These are phyloP conservation scores for Zygotorulaspora sp. DNA, from an alignment of 805 yeast species.

Conservation along the genomic window DNA sequence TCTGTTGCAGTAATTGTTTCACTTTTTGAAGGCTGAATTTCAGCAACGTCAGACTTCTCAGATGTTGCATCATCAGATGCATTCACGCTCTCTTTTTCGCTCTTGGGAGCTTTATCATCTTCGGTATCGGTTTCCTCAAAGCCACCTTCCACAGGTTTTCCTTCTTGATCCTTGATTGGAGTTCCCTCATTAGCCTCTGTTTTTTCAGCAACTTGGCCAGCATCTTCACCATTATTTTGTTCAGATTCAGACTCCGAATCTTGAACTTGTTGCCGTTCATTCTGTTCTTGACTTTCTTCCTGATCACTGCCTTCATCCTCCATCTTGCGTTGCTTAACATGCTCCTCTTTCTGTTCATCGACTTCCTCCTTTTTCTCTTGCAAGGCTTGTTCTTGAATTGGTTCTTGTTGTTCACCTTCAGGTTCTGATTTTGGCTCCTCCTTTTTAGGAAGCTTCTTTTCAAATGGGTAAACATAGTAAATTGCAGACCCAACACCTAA, in stretches of 20 bases:
- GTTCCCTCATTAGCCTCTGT: too few relatives aligned
- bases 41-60: slow-evolving; percentile 4
- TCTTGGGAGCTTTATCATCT: too few relatives aligned
- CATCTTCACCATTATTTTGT: not conserved
- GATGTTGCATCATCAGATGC: slow-evolving; percentile 2
- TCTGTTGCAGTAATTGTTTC: slow-evolving; percentile 7
- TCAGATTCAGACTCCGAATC: slow-evolving; percentile 4
- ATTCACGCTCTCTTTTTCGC: not conserved
- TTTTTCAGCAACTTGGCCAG: not conserved
- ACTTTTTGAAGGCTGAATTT: slow-evolving; percentile 4
- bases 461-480: slow-evolving; percentile 12
- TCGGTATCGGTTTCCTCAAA: slow-evolving; percentile 5
- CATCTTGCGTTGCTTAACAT: not conserved
- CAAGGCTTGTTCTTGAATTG: slow-evolving; percentile 6
- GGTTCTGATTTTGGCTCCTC: slow-evolving; percentile 2
- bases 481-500: slow-evolving; percentile 13
- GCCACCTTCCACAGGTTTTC: slow-evolving; percentile 1
- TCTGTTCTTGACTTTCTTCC: slow-evolving; percentile 13
- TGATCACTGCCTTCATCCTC: slow-evolving; percentile 3
- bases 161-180: not conserved
- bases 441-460: slow-evolving; percentile 8
- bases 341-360: slow-evolving; percentile 2
- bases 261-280: not conserved
- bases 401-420: slow-evolving; percentile 1
- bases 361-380: slow-evolving; percentile 4